Base-by-base conservation (phyloP, 352 stramenopile species). In the Blastocystis sp. region DNA sequence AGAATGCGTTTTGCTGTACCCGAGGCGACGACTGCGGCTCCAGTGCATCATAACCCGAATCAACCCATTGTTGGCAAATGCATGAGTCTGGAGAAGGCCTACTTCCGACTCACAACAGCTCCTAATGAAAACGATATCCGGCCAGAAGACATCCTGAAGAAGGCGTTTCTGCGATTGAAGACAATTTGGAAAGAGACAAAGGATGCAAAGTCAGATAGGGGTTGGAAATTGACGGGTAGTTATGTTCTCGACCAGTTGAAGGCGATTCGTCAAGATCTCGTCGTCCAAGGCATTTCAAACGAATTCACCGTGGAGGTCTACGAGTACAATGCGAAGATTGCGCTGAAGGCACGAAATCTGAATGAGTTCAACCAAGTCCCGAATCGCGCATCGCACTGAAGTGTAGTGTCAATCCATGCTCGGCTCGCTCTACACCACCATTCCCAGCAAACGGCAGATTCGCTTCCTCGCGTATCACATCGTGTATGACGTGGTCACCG, bases 191-290 rank as follows among this genome's bases (percentile, higher is more conserved):
- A 84, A 19, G 34, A 62, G 17, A 21, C 17, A 19, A 42, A 48
- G 11, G 45, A 64, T 38, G 42, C 7, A 74, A 61, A 88, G 63
- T 63, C 9, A 1, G 1, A 42, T 6, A 40, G 21, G 17, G 24
- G 66, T 28, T 24, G 89, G 6, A 89, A 98, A 79, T 95, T 95
- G 91, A 60, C 28, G 6, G 21, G n/a, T 57, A 76, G 66, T 10
- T 90, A 84, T 71, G 45, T 89, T 1, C 98, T 96, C 93, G 98
- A 95, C 79, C 96, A 99, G 90, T 94, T 99, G 68, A 99, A 99
- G 91, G 97, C 96, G 40, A 98, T 99, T 88, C 94, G 97, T 28
- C 97, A 98, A 91, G 97, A 99, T 92, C 96, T 97, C 89, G 98
- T 95, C 19, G 95, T 99, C 42, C 95, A 97, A 90, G 93, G 95